phyloP scores from a whole-genome alignment of 768 basidiomycete genomes.

The Tylopilus intermedius region DNA sequence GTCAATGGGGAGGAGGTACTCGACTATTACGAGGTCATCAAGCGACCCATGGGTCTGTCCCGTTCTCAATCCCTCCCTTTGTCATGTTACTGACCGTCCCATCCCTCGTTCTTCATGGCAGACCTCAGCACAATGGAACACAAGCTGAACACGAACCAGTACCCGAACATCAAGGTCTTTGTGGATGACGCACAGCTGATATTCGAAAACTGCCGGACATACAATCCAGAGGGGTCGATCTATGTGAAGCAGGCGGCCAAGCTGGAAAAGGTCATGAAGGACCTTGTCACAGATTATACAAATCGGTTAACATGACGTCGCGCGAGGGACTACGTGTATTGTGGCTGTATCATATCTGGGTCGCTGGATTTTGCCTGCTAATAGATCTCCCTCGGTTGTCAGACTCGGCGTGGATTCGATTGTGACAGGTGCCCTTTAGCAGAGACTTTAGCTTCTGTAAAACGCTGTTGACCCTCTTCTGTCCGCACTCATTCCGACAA shows the following conservation, averaged over 20 bases:
- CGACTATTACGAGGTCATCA: slow-evolving; percentile 89
- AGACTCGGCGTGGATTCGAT: neutral
- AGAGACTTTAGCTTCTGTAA: no score
- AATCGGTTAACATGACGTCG: slow-evolving; percentile 15
- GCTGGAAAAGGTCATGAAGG: slow-evolving; percentile 74
- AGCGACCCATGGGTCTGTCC: slow-evolving; percentile 84
- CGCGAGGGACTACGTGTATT: neutral
- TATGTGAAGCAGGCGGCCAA: slow-evolving; percentile 83
- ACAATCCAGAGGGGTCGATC: slow-evolving; percentile 76
- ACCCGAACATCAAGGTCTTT: slow-evolving; percentile 69
- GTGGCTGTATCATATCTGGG: neutral
- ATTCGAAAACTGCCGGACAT: slow-evolving; percentile 83
- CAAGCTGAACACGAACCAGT: slow-evolving; percentile 87
- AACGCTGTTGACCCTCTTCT: no score
- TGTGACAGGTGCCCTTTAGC: no score
- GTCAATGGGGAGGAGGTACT: slow-evolving; percentile 74
- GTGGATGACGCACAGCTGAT: slow-evolving; percentile 76
- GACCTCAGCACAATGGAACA: slow-evolving; percentile 85
- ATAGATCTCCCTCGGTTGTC: neutral
- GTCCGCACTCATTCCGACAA: no score
- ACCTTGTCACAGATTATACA: slow-evolving; percentile 35
- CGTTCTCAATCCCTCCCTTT: neutral
- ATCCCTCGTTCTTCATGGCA: slow-evolving; percentile 26
- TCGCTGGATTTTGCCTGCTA: neutral
- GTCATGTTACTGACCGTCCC: neutral